Conservation (phyloP, 75 land plant genomes). For the Sequoia sempervirens region DNA sequence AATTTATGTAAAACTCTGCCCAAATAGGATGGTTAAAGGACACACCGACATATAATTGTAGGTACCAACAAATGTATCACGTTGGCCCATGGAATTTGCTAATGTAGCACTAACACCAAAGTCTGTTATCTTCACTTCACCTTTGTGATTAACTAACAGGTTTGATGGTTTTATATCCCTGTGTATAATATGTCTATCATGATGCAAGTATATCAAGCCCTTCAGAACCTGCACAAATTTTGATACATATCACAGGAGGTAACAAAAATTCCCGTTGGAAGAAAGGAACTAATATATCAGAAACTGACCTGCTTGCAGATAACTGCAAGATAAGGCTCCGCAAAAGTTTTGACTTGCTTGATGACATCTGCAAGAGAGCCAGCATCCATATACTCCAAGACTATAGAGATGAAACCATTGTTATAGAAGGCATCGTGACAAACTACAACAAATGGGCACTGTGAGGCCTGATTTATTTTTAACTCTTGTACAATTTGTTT, state of each 20-base stretch:
- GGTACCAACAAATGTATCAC: conserved; percentile 72
- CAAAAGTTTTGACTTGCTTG: conserved; percentile 42
- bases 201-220: conserved; percentile 61
- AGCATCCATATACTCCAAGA: conserved; percentile 76
- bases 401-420: conserved; percentile 69
- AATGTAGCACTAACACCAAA: conserved; percentile 80
- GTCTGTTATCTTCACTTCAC: conserved; percentile 80
- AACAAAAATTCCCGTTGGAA: neutral
- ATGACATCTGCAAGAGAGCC: conserved; percentile 70
- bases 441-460: conserved; percentile 50
- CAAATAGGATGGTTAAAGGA: conserved; percentile 1
- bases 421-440: conserved; percentile 69
- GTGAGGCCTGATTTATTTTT: conserved; percentile 65
- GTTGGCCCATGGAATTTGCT: conserved; percentile 57
- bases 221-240: conserved; percentile 49
- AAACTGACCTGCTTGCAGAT: conserved; percentile 62
- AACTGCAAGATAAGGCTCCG: conserved; percentile 62
- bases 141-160: conserved; percentile 58
- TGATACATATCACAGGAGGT: neutral
- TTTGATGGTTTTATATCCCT: conserved; percentile 78
- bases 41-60: conserved; percentile 78
- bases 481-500: conserved; percentile 73
- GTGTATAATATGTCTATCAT: conserved; percentile 64
- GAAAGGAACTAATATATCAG: neutral
- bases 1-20: neutral